Conservation (phyloP, 78 protist genomes). For the Goniomonas avonlea region DNA sequence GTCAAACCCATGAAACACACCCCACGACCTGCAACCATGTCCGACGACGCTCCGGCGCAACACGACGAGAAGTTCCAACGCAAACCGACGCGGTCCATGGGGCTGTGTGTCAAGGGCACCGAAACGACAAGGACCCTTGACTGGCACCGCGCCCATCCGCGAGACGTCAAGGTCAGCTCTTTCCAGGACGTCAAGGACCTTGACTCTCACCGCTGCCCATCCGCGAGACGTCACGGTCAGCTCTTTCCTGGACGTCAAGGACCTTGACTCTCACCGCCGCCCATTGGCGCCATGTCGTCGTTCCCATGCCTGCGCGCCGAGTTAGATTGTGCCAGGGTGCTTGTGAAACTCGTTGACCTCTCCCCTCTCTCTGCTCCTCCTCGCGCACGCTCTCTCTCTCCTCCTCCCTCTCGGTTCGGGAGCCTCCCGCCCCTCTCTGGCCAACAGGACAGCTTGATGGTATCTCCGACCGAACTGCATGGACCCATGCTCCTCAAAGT, state of each 20-base stretch:
- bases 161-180: background rate
- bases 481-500: too few relatives aligned
- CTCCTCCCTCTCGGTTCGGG: background rate
- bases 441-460: too few relatives aligned
- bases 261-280: background rate
- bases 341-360: background rate
- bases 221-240: background rate
- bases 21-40: too few relatives aligned
- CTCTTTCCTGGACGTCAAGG: background rate
- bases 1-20: too few relatives aligned
- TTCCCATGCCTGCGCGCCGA: background rate
- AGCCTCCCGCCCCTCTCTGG: background rate
- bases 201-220: background rate
- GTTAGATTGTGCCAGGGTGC: too few relatives aligned
- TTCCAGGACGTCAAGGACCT: too few relatives aligned
- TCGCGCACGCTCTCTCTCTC: background rate
- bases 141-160: background rate
- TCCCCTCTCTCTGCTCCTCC: background rate
- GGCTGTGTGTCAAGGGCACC: too few relatives aligned
- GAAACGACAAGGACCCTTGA: too few relatives aligned
- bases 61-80: too few relatives aligned
- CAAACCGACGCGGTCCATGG: too few relatives aligned
- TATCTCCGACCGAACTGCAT: too few relatives aligned
- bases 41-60: too few relatives aligned
- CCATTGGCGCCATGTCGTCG: background rate